Conservation (phyloP, 2,329 filamentous ascomycete genomes). For the Botrytis deweyae region DNA sequence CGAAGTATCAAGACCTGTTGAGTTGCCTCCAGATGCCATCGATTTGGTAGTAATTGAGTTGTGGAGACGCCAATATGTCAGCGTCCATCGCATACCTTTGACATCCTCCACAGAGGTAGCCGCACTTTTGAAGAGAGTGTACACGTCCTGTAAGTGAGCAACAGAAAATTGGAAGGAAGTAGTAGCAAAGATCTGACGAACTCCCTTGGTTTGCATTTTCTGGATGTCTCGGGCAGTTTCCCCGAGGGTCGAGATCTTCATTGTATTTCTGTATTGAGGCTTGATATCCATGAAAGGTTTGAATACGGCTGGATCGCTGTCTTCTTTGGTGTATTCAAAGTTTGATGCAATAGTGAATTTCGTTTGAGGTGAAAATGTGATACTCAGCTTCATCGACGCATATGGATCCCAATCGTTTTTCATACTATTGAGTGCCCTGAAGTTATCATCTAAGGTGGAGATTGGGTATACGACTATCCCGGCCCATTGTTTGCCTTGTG, state of each 20-base stretch:
- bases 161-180: not conserved
- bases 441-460: not conserved
- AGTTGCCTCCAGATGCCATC: not conserved
- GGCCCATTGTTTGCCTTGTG: slow-evolving; percentile 25
- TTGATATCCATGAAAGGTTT: slow-evolving; percentile 4
- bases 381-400: not conserved
- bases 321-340: not conserved
- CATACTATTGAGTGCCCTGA: not conserved
- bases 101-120: not conserved
- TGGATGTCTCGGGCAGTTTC: not conserved
- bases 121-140: not conserved
- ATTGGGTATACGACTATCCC: slow-evolving; percentile 11
- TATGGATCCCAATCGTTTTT: slow-evolving; percentile 3
- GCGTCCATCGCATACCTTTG: not conserved
- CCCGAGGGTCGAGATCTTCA: not conserved
- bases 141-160: not conserved
- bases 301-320: not conserved
- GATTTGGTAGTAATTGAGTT: not conserved
- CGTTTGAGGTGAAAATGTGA: not conserved
- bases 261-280: not conserved
- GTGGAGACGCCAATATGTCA: slow-evolving; percentile 6
- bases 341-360: not conserved
- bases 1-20: not conserved
- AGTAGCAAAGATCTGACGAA: not conserved
- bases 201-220: not conserved